A percentile compares a stretch with the other conserved stretches of the same genome.
These are phyloP conservation scores for Thelonectria rubi DNA, from an alignment of 2,329 filamentous ascomycete genomes.

Conservation along the genomic window DNA sequence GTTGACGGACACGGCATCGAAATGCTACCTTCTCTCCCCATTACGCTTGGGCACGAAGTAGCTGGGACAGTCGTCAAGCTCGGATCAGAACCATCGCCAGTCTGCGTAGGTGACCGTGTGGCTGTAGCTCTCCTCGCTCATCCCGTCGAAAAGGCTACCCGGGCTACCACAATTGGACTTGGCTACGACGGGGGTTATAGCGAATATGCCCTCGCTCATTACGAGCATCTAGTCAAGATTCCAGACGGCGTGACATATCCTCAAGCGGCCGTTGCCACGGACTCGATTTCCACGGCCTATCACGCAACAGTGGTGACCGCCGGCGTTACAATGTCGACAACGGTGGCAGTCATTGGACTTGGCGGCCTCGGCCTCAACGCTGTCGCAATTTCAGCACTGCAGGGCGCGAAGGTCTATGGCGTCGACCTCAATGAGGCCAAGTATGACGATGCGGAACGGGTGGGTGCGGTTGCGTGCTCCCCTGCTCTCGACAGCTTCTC, in stretches of 20 bases:
- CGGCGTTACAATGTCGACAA: slow-evolving; percentile 10
- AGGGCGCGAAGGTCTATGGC: slow-evolving; percentile 25
- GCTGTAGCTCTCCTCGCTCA: slow-evolving; percentile 21
- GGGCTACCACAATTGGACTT: slow-evolving; percentile 8
- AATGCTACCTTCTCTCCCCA: slow-evolving; percentile 12
- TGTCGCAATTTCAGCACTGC: slow-evolving; percentile 14
- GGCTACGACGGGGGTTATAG: slow-evolving; percentile 14
- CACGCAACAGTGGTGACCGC: slow-evolving; percentile 20
- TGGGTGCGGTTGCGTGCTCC: slow-evolving; percentile 13
- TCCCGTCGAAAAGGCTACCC: slow-evolving; percentile 16
- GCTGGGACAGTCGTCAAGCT: slow-evolving; percentile 22
- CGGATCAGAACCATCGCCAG: slow-evolving; percentile 12
- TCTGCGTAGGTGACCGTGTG: slow-evolving; percentile 21
- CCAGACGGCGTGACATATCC: slow-evolving; percentile 21
- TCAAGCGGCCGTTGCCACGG: slow-evolving; percentile 24
- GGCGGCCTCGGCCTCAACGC: slow-evolving; percentile 26
- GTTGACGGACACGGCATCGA: slow-evolving; percentile 17
- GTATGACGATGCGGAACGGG: slow-evolving; percentile 11
- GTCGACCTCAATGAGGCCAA: slow-evolving; percentile 23
- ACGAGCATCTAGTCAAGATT: slow-evolving; percentile 19
- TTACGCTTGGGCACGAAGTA: slow-evolving; percentile 24
- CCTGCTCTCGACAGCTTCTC: slow-evolving; percentile 6
- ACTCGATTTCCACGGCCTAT: slow-evolving; percentile 25
- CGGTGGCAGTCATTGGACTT: slow-evolving; percentile 17
- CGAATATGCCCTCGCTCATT: slow-evolving; percentile 11